A percentile compares a stretch with the other conserved stretches of the same genome.
Evolutionary conservation across 345 rosid species (phyloP).

Genomic region (Punica granatum): DNA sequence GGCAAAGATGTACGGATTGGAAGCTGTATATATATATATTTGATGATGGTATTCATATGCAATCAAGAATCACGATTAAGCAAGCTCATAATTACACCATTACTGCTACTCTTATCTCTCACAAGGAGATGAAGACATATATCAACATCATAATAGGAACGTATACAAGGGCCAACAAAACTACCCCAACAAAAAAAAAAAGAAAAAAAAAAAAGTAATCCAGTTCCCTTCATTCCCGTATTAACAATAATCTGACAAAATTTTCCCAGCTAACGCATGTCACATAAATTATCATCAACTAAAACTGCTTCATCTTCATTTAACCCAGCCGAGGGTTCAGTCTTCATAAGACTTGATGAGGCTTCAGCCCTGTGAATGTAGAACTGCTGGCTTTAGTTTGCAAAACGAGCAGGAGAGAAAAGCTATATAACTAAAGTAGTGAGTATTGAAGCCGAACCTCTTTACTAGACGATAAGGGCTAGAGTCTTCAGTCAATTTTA

Average conservation of each 20-base stretch:
- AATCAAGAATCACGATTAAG: too few species aligned
- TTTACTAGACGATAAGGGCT: constrained; percentile 4
- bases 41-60: too few species aligned
- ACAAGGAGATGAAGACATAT: too few species aligned
- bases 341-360: background rate
- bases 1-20: too few species aligned
- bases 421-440: background rate
- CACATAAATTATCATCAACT: background rate
- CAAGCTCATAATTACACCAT: too few species aligned
- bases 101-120: too few species aligned
- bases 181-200: background rate
- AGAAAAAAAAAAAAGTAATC: background rate
- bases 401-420: background rate
- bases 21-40: too few species aligned
- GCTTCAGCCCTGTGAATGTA: constrained; percentile 1
- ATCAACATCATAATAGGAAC: too few species aligned
- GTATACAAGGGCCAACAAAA: background rate
- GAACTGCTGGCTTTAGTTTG: background rate
- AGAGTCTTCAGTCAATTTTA: background rate
- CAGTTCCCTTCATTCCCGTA: background rate
- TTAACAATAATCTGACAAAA: too few species aligned
- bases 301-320: background rate
- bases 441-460: background rate
- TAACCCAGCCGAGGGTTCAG: background rate
- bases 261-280: background rate